Evolutionary conservation across 1,284 basidiomycete genomes (phyloP), one percentile per base, ranked within the genome.

Genomic region (Afroboletus lepidellus): DNA sequence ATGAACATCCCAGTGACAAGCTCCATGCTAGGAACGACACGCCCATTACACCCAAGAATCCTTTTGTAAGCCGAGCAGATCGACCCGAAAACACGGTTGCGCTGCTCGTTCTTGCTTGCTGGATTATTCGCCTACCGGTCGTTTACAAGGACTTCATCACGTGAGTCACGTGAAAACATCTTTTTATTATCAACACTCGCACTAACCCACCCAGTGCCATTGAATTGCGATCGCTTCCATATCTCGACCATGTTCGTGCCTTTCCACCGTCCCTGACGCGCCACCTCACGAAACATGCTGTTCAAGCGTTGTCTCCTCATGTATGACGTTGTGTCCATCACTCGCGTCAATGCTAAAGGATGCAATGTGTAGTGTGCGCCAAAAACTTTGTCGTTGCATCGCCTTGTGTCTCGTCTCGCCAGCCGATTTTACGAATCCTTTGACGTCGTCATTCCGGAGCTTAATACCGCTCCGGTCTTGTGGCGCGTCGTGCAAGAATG

Each of bases 381-480:
- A 9, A 76, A 70, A 18, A 74, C 81, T 1, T 60, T 78, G 36
- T 64, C 69, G 7, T 64, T 94, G 3, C 90, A 93, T 62, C 64
- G 64, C n/a, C 70, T 85, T 3, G 72, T 81, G 8, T 79, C 84
- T n/a, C 76, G 79, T 16, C 70, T 93, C 3, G 86, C 84, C 8
- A 79, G 76, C 56, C 72, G 74, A 50, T 64, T 88, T 54, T 73
- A 83, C 44, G 63, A 68, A 12, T 63, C 66, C 1, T 87, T 82
- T 65, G 80, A 77, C 8, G 70, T 95, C n/a, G 69, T 71, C 41
- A 83, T 87, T 8, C 93, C 93, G 0, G 87, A 92, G 64, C 73
- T 82, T 57, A 97, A 97, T 62, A 78, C 80, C 4, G 83, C 84
- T 7, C 90, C 90, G 1, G 71, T 95, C 21, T 76, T 94, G 25